Base-by-base conservation (phyloP, 306 rosid species). In the Begonia peltatifolia region DNA sequence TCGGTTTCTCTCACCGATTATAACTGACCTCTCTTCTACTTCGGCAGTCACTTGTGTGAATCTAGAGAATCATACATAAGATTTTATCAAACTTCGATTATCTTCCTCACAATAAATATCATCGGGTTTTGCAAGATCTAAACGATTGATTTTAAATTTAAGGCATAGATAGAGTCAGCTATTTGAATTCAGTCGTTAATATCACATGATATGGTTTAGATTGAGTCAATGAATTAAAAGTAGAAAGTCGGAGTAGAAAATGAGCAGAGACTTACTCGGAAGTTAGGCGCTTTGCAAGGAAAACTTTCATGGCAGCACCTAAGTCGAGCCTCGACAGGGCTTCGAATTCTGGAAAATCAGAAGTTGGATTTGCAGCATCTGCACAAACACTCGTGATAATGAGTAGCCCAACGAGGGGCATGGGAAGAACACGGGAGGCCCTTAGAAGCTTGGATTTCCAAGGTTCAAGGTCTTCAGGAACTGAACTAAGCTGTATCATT, bases 351-450 rank as follows among this genome's bases (percentile, higher is more conserved):
- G 94, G 94, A 70, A 74, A 90, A 54, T 83, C 80, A 18, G 94
- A 80, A 54, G 79, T 68, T 69, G 64, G 79, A 64, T 61, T 86
- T 56, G 76, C 92, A 0, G 49, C 68, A 53, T 90, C 92, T 17
- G 87, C 80, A 71, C 95, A 85, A 43, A 90, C 73, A 41, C 86
- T 53, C 47, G 79, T 90, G 46, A 90, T 90, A 50, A 90, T 73
- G 50, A 90, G 70, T 50, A 85, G 87, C 60, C 97, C 97, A 43
- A 90, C 80, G 10, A 90, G 92, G 12, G 97, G 97, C 97, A 90
- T 90, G 16, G 95, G 97, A 69, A 90, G 95, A 52, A 83, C 85
- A 41, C 88, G 90, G 11, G 97, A 81, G 13, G 95, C 97, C 95
- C 95, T 83, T 53, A 78, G 67, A 73, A 90, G 95, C 72, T 86